Evolutionary conservation across 768 basidiomycete genomes (phyloP), one percentile per base, ranked within the genome.

Genomic region (Strobilomyces confusus): DNA sequence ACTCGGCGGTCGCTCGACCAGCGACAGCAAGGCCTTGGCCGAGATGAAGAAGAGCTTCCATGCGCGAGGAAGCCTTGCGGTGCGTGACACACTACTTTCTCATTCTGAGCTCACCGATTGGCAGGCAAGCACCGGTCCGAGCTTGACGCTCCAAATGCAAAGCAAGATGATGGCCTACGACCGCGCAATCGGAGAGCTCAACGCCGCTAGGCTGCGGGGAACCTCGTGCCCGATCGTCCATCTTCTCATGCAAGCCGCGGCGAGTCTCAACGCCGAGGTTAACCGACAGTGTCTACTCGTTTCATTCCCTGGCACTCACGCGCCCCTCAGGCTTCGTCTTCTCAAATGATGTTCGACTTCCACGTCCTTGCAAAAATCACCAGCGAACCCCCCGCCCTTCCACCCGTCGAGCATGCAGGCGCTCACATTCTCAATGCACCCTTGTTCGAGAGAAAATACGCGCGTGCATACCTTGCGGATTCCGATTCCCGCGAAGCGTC

Each of bases 121-220:
- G 12, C 55, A 78, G 73, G 66, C 77, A 41, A 73, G 74, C 50
- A 70, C 75, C 1, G 73, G 77, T 1, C 83, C 86, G 1, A 82
- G 77, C 54, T 71, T 86, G 20, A 82, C 78, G 14, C 68, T 89
- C 37, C 88, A 91, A 64, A 89, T 89, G 86, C 93, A 95, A 69
- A 84, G 80, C 70, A 91, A 90, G 72, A 94, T 98, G 94, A 92
- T 98, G 88, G 86, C 84, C 13, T 99, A 98, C 68, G 90, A 95
- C 74, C 82, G 83, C 44, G 85, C 89, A 30, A 75, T 98, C 40
- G 75, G 80, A 8, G 83, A 90, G 22, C 74, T 98, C 47, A 94
- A 97, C 72, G 70, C 76, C 36, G 81, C 89, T 1, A 76, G 93
- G 40, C 72, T 86, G 17, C 80, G 84, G 3, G 86, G 82, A 17